These are phyloP conservation scores for Zymoseptoria tritici DNA, from an alignment of 2,329 filamentous ascomycete genomes.

Conservation along the genomic window DNA sequence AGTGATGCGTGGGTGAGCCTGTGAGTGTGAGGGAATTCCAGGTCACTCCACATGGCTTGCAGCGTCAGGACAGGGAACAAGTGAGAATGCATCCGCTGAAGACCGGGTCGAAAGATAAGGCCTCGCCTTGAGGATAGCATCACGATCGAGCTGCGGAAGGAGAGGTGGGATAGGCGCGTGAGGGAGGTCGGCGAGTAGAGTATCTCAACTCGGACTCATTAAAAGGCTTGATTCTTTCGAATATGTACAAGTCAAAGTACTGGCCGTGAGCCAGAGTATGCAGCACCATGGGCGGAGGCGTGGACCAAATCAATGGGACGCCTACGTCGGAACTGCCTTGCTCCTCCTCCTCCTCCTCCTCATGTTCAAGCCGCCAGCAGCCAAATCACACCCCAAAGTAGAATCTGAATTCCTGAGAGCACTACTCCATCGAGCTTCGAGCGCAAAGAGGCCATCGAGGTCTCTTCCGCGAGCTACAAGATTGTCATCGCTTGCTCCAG, in stretches of 20 bases:
- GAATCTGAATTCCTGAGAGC: background rate
- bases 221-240: background rate
- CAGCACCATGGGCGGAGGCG: background rate
- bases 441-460: background rate
- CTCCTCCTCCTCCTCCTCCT: background rate
- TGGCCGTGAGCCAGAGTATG: background rate
- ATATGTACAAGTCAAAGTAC: background rate
- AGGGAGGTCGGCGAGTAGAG: background rate
- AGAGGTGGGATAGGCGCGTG: background rate
- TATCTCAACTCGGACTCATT: background rate
- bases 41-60: background rate
- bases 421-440: constrained; percentile 25
- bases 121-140: background rate
- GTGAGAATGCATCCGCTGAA: background rate
- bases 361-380: background rate
- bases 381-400: background rate
- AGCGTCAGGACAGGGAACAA: background rate
- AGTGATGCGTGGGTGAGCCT: background rate
- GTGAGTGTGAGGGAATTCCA: background rate
- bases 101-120: background rate
- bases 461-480: constrained; percentile 24
- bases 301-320: constrained; percentile 16
- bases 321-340: background rate
- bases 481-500: constrained; percentile 21
- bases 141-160: background rate